Evolutionary conservation across 345 rosid genomes (phyloP), one percentile per base, ranked within the genome.

Genomic region (Cardamine occulta): DNA sequence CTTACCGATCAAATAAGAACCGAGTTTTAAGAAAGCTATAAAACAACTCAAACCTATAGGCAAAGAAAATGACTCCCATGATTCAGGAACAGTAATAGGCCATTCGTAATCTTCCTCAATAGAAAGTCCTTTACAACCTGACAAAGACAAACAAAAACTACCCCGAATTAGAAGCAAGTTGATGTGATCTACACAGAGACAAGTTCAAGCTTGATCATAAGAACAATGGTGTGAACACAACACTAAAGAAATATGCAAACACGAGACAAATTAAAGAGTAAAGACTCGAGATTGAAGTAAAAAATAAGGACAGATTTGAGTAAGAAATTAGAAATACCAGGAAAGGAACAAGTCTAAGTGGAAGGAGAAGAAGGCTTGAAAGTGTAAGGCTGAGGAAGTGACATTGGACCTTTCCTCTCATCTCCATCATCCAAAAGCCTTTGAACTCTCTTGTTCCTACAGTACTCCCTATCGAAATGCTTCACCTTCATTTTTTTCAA

Each of bases 301-400:
- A 35, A 28, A 28, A 4, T 28, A 4, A 28, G 5, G 6, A 28
- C 6, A 28, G 31, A 28, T 28, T 28, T 28, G 31, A 28, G 31
- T 28, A 28, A 28, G 31, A 4, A 28, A 28, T 28, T 28, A 4
- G 6, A 0, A 28, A 12, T 37, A 76, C 76, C 76, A 59, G 31
- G 63, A 48, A 29, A 47, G 62, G 53, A 70, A 70, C 13, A 37
- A 21, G 31, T 0, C 59, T 59, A 73, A 45, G 70, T 61, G 63
- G 77, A 45, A 40, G 90, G 80, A 19, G 83, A 61, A 19, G 83
- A 61, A 18, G 91, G 84, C 65, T 89, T 88, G 88, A 88, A 87
- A 42, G 97, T 92, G 80, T 82, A 88, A 51, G 91, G 88, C 84
- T 93, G 96, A 58, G 93, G 96, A 62, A 90, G 88, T 48, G 80